Percentiles rank a stretch among this genome's conserved stretches.
Evolutionary conservation across 176 grass and related monocot species (phyloP).

Genomic region (Carex cristatella): DNA sequence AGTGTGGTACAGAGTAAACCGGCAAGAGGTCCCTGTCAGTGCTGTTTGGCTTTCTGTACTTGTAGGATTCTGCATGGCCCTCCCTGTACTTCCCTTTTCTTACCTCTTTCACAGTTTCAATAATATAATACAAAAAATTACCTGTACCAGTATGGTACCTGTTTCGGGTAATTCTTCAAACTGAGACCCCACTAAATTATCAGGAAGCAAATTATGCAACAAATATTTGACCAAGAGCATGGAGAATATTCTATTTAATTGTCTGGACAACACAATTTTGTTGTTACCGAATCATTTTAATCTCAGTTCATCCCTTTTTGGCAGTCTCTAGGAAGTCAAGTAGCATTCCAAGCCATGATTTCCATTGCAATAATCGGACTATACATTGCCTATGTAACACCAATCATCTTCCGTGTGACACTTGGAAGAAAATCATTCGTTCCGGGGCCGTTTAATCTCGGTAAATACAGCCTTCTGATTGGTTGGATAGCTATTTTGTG

Average conservation of each 20-base stretch:
- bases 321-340: conserved; percentile 61
- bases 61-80: conserved; percentile 55
- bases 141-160: background rate
- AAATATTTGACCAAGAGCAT: background rate
- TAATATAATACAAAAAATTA: too few species aligned
- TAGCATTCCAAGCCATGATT: conserved; percentile 75
- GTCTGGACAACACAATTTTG: background rate
- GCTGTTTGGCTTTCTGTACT: conserved; percentile 63
- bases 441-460: conserved; percentile 53
- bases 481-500: conserved; percentile 47
- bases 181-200: background rate
- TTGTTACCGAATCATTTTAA: background rate
- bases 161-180: background rate
- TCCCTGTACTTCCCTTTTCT: conserved; percentile 26
- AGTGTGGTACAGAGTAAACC: conserved; percentile 47
- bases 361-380: conserved; percentile 38
- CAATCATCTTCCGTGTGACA: conserved; percentile 53
- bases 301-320: background rate
- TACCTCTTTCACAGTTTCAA: background rate
- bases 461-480: conserved; percentile 16
- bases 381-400: conserved; percentile 60
- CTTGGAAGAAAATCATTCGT: conserved; percentile 36
- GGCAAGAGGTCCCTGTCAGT: conserved; percentile 54
- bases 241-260: background rate
- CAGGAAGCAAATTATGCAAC: background rate